phyloP scores from a whole-genome alignment of 257 asterid species.

The Cynanchum wilfordii region DNA sequence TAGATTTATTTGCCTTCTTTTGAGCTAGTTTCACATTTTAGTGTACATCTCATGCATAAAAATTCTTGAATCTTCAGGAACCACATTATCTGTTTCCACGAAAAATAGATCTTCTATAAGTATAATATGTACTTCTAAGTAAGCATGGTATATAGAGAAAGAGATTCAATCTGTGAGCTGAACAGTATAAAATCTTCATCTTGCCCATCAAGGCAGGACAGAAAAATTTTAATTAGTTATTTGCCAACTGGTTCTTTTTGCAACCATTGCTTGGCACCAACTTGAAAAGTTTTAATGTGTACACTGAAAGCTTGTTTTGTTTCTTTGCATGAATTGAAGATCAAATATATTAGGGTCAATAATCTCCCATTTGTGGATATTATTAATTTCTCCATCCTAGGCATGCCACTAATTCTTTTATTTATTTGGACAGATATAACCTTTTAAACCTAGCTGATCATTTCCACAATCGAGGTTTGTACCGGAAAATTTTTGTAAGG shows the following conservation, averaged over 20 bases:
- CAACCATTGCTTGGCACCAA: neutral
- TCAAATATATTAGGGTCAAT: neutral
- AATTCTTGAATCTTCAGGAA: neutral
- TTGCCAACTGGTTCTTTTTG: neutral
- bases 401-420: neutral
- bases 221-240: neutral
- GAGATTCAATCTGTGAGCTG: neutral
- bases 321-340: neutral
- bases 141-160: neutral
- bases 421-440: conserved; percentile 60
- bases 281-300: neutral
- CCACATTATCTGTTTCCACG: neutral
- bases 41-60: neutral
- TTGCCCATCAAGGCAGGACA: neutral
- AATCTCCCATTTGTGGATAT: neutral
- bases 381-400: neutral
- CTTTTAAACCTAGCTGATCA: conserved; percentile 62
- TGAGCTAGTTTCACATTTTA: neutral
- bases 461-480: conserved; percentile 74
- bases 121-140: neutral
- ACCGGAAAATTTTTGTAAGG: conserved; percentile 75
- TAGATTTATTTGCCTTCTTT: neutral
- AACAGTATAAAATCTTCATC: neutral
- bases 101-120: neutral
- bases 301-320: neutral